Base-by-base conservation (phyloP, 2,329 filamentous ascomycete species). In the Fusarium dimerum region DNA sequence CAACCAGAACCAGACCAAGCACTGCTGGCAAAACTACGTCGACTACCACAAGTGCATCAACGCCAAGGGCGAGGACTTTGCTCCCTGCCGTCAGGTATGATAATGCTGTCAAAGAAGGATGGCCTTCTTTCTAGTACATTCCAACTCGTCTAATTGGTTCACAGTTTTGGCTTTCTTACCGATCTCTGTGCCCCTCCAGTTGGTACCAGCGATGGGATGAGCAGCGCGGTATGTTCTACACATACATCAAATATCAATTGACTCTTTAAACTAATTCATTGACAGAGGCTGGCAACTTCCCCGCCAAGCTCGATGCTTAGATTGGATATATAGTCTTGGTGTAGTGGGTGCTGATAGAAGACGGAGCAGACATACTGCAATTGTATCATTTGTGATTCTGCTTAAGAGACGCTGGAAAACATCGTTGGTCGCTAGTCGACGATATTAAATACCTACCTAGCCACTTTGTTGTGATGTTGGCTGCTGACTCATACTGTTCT, bases 1-100 rank as follows among this genome's bases (percentile, higher is more conserved):
- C 72, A 96, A 99, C 84, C 81, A 86, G 83, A 99, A 99, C 83
- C 90, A 94, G 82, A 89, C 92, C 79, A 97, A 97, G 89, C 92
- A 99, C 86, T 99, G 94, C 90, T 99, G 94, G 94, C 95, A 99
- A 78, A 99, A 99, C 86, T 99, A 99, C 80, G 94, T 99, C 81
- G 94, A 99, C 79, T 97, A 99, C 85, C 90, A 99, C 87, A 99
- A 99, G 86, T 99, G 94, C 83, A 92, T 97, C 78, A 82, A 88
- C 73, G 93, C 92, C 79, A 97, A 97, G 86, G 93, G 93, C 78
- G 93, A 97, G 83, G 92, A 97, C 73, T 97, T 97, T 77, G 88
- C 90, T 68, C 93, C 93, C 63, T 97, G 93, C 89, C 88, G 87
- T 71, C 92, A 97, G 88, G 92, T 96, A 87, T 42, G 51, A 36